Conservation (phyloP, 352 stramenopile species). For the Pythium oligandrum region DNA sequence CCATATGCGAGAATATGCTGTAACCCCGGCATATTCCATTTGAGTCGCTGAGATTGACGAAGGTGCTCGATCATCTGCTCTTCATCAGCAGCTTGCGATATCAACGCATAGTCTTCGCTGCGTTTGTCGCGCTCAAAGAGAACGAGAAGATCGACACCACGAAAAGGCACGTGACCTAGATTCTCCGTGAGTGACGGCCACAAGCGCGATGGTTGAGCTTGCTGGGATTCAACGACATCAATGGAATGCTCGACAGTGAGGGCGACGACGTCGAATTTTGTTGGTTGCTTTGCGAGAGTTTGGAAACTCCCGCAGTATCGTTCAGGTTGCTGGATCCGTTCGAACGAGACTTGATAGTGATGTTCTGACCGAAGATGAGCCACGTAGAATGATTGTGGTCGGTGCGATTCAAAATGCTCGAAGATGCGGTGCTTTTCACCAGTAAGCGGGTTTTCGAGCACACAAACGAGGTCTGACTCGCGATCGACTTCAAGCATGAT, state of each 20-base stretch:
- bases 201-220: not conserved
- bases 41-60: constrained; percentile 42
- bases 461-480: constrained; percentile 43
- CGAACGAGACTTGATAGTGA: constrained; percentile 45
- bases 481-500: constrained; percentile 69
- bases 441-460: constrained; percentile 46
- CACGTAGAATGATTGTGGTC: constrained; percentile 57
- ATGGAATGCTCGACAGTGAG: constrained; percentile 23
- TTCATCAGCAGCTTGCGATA: not conserved
- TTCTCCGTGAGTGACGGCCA: constrained; percentile 20
- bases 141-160: constrained; percentile 17
- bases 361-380: constrained; percentile 53
- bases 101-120: constrained; percentile 3
- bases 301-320: constrained; percentile 43
- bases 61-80: constrained; percentile 26
- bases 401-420: constrained; percentile 39
- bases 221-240: not conserved
- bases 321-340: constrained; percentile 32
- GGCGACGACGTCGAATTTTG: constrained; percentile 33
- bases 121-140: constrained; percentile 25
- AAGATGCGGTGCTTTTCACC: constrained; percentile 35
- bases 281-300: constrained; percentile 25
- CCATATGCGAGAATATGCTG: constrained; percentile 39
- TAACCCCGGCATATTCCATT: constrained; percentile 52
- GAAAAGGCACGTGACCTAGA: constrained; percentile 11